Evolutionary conservation across 192 early-diverging fungal genomes (phyloP).

Genomic region (Coemansia sp.): DNA sequence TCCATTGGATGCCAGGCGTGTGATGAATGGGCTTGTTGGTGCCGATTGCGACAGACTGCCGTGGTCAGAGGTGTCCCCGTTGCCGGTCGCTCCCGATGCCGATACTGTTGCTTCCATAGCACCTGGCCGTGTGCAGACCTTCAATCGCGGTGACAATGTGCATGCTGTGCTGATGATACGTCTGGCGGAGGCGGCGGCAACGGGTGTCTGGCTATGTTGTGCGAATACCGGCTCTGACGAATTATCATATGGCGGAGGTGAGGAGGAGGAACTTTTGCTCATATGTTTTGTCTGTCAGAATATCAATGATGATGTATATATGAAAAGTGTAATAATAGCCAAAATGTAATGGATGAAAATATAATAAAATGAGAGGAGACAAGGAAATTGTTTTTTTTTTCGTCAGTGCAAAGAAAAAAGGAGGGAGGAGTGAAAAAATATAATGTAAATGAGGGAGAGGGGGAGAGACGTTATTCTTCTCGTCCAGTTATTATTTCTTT

Average conservation of each 20-base stretch:
- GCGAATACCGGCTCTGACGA: not conserved
- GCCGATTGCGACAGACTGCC: constrained; percentile 28
- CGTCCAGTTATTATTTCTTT: too few species aligned
- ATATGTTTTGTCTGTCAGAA: not conserved
- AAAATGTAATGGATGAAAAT: too few species aligned
- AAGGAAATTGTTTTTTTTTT: not conserved
- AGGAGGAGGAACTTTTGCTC: not conserved
- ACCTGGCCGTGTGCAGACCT: not conserved
- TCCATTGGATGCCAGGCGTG: not conserved
- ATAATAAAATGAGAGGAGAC: not conserved
- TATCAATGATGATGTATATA: too few species aligned
- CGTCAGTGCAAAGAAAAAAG: not conserved
- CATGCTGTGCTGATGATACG: not conserved
- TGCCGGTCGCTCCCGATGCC: not conserved
- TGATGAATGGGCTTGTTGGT: constrained; percentile 26
- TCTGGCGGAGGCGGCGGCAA: not conserved
- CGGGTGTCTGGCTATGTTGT: not conserved
- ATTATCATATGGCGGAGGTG: not conserved
- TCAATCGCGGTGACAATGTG: not conserved
- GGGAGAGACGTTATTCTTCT: too few species aligned
- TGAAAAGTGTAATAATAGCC: too few species aligned
- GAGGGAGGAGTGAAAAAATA: constrained; percentile 6
- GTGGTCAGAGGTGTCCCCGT: not conserved
- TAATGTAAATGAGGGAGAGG: not conserved
- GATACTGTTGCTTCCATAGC: not conserved